Conservation (phyloP, 495 filamentous ascomycete species). For the Hyaloscypha hepaticicola region DNA sequence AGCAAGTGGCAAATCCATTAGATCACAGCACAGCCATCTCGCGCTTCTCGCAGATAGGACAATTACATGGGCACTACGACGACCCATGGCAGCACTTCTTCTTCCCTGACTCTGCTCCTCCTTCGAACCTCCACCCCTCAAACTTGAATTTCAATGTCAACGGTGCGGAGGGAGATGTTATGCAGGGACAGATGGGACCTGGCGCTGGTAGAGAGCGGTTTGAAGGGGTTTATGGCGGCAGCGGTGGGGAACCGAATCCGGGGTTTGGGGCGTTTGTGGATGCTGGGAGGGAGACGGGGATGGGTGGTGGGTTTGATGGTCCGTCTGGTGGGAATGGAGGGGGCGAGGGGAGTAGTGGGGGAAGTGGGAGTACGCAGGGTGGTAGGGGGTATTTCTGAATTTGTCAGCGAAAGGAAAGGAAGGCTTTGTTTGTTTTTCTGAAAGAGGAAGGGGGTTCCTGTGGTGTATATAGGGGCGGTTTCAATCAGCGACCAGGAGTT, state of each 20-base stretch:
- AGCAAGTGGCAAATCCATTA: conserved; percentile 16
- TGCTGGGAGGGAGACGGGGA: not conserved
- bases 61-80: conserved; percentile 25
- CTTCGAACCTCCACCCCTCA: too few relatives aligned
- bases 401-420: too few relatives aligned
- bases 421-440: too few relatives aligned
- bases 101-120: not conserved
- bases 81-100: conserved; percentile 21
- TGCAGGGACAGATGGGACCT: too few relatives aligned
- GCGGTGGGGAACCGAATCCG: too few relatives aligned
- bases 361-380: not conserved
- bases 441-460: too few relatives aligned
- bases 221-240: too few relatives aligned
- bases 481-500: too few relatives aligned
- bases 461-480: too few relatives aligned
- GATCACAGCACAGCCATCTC: conserved; percentile 14
- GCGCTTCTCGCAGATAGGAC: conserved; percentile 18
- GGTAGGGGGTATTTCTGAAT: not conserved
- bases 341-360: not conserved
- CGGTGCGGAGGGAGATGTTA: not conserved
- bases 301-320: too few relatives aligned
- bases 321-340: too few relatives aligned
- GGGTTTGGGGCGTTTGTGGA: not conserved
- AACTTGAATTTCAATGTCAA: not conserved
- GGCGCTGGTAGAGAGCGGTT: too few relatives aligned